Evolutionary conservation across 2,329 filamentous ascomycete genomes (phyloP).

Genomic region (Ophioceras dolichostomum): DNA sequence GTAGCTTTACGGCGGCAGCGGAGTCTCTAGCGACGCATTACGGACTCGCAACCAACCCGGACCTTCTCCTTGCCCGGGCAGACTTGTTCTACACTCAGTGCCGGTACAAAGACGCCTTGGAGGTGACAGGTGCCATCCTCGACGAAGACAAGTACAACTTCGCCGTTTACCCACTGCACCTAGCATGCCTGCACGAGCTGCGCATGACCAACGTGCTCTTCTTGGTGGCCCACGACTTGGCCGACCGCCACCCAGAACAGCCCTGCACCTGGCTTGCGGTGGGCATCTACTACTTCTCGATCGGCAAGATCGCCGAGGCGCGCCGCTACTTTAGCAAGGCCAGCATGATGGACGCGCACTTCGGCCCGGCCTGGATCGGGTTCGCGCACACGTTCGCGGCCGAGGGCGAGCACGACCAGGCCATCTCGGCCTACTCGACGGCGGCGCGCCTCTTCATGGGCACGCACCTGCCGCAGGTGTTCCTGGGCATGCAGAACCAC

Average conservation of each 20-base stretch:
- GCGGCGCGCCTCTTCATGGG: constrained; percentile 92
- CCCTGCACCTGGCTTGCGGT: constrained; percentile 90
- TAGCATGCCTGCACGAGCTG: constrained; percentile 84
- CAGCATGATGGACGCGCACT: constrained; percentile 94
- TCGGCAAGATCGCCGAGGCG: constrained; percentile 82
- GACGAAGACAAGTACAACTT: constrained; percentile 83
- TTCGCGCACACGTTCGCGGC: constrained; percentile 97
- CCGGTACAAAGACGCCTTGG: constrained; percentile 76
- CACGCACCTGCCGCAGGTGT: constrained; percentile 89
- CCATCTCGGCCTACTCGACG: constrained; percentile 93
- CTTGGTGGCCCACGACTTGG: constrained; percentile 81
- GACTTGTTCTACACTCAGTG: constrained; percentile 92
- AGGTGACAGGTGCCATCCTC: constrained; percentile 73
- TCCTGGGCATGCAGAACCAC: constrained; percentile 96
- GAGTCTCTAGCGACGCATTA: constrained; percentile 93
- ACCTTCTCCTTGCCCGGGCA: constrained; percentile 80
- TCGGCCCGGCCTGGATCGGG: constrained; percentile 95
- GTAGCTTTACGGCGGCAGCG: constrained; percentile 70
- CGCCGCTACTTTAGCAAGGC: constrained; percentile 95
- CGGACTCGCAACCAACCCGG: constrained; percentile 72
- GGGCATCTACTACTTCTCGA: constrained; percentile 86
- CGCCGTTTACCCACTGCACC: constrained; percentile 74
- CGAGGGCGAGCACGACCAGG: constrained; percentile 95
- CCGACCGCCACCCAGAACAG: constrained; percentile 83
- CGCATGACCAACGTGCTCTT: constrained; percentile 80